Conservation (phyloP, 345 rosid genomes). For the Abelmoschus esculentus region DNA sequence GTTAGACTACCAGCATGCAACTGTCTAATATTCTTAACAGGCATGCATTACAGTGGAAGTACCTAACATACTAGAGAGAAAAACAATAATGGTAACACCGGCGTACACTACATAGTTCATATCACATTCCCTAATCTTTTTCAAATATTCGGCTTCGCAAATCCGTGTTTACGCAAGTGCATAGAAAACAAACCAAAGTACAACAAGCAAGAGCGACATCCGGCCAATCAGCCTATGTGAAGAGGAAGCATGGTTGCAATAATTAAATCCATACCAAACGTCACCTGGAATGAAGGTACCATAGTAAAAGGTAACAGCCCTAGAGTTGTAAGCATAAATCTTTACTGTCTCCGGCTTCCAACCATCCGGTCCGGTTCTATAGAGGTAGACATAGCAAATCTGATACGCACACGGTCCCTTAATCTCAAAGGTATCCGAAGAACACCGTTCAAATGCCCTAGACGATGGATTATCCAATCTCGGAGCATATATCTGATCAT, state of each 20-base stretch:
- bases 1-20: neutral
- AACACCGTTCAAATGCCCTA: constrained; percentile 62
- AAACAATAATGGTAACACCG: neutral
- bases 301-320: constrained; percentile 46
- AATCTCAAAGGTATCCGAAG: constrained; percentile 64
- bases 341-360: constrained; percentile 69
- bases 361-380: constrained; percentile 71
- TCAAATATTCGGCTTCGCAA: neutral
- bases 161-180: constrained; percentile 19
- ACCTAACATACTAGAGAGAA: neutral
- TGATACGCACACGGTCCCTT: constrained; percentile 68
- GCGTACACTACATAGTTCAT: neutral
- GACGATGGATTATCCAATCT: constrained; percentile 65
- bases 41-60: neutral
- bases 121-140: neutral
- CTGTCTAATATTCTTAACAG: neutral
- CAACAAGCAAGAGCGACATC: constrained; percentile 12
- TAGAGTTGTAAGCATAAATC: constrained; percentile 35
- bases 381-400: constrained; percentile 71
- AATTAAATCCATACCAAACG: constrained; percentile 73
- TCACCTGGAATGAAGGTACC: constrained; percentile 47
- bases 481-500: constrained; percentile 60
- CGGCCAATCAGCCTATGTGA: constrained; percentile 1
- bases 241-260: constrained; percentile 45
- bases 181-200: constrained; percentile 24